phyloP scores from a whole-genome alignment of 2,329 filamentous ascomycete genomes.

The Colletotrichum lentis region DNA sequence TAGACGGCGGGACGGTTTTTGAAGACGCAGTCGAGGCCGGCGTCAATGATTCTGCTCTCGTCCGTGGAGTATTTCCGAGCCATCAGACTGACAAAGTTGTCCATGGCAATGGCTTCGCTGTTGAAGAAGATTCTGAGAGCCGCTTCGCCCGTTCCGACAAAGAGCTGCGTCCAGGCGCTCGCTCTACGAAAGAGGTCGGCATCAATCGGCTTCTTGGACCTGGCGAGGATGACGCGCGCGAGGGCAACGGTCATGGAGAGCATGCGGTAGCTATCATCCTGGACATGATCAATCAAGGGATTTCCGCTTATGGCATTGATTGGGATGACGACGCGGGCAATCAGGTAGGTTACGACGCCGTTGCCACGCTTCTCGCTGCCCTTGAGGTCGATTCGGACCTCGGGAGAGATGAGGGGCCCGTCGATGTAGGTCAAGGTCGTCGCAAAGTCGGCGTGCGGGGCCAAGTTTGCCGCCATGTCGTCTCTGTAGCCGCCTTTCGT shows the following conservation, averaged over 20 bases:
- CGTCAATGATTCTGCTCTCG: neutral
- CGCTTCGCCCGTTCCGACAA: neutral
- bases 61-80: neutral
- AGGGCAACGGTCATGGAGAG: neutral
- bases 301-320: neutral
- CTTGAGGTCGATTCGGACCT: neutral
- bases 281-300: neutral
- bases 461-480: neutral
- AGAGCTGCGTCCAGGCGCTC: neutral
- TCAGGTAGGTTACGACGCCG: neutral
- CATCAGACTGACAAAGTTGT: neutral
- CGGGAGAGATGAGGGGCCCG: neutral
- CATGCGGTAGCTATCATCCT: neutral
- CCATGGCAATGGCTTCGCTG: neutral
- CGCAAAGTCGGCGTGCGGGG: neutral
- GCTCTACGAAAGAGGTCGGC: neutral
- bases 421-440: neutral
- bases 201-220: neutral
- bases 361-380: neutral
- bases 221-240: neutral
- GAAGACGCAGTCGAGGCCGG: neutral
- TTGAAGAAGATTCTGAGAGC: neutral
- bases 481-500: neutral
- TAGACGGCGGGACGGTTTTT: neutral
- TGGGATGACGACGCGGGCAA: neutral